phyloP scores from a whole-genome alignment of 1,139 yeast species.

The Debaryomyces udenii region DNA sequence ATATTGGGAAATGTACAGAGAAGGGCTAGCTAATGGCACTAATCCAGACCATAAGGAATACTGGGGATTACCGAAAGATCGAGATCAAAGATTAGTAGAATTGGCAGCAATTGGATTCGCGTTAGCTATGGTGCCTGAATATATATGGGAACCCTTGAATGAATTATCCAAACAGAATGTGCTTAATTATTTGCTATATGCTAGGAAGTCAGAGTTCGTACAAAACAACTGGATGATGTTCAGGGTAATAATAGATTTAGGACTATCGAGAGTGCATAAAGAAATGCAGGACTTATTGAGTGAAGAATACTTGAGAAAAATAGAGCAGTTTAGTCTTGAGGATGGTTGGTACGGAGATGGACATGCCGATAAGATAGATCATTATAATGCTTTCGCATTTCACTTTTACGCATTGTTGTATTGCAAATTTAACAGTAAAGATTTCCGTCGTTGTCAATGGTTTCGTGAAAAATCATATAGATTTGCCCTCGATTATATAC shows the following conservation, averaged over 20 bases:
- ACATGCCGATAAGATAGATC: conserved; percentile 22
- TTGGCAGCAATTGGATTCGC: conserved; percentile 31
- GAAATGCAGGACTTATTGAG: conserved; percentile 15
- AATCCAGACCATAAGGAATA: conserved; percentile 26
- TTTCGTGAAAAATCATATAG: conserved; percentile 20
- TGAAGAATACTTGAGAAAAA: conserved; percentile 19
- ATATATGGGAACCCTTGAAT: conserved; percentile 27
- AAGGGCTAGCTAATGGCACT: conserved; percentile 28
- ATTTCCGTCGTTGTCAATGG: conserved; percentile 16
- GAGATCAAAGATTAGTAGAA: conserved; percentile 28
- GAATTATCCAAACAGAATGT: conserved; percentile 21
- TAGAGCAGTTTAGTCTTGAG: conserved; percentile 24
- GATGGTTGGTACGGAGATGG: conserved; percentile 37
- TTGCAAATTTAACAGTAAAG: conserved; percentile 15
- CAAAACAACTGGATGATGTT: conserved; percentile 30
- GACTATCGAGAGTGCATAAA: conserved; percentile 25
- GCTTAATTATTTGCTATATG: conserved; percentile 18
- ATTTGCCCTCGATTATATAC: conserved; percentile 23
- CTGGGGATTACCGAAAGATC: conserved; percentile 25
- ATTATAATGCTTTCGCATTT: conserved; percentile 32
- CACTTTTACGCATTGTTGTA: conserved; percentile 29
- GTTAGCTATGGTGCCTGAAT: conserved; percentile 21
- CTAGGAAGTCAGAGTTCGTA: conserved; percentile 18
- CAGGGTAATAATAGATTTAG: conserved; percentile 27
- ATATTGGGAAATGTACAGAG: conserved; percentile 14